Conservation (phyloP, 148 eudicot species). For the Vaccinium corymbosum region DNA sequence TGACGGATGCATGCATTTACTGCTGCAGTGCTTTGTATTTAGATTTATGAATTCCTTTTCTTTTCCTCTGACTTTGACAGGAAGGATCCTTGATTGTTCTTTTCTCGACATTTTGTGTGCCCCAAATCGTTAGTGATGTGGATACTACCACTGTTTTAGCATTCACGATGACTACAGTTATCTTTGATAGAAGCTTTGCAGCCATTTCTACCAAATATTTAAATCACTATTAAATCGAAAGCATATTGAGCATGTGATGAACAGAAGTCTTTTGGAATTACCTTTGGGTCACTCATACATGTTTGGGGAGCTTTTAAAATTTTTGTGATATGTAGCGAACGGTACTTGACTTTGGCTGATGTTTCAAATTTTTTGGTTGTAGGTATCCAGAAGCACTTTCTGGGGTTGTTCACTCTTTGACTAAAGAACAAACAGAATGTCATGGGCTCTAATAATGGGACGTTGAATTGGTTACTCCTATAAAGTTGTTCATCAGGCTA, state of each 20-base stretch:
- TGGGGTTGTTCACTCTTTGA: constrained; percentile 12
- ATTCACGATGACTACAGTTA: neutral
- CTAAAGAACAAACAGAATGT: neutral
- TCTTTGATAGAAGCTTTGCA: neutral
- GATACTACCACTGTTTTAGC: neutral
- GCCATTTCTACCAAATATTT: neutral
- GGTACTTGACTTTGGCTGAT: neutral
- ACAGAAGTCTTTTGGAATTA: neutral
- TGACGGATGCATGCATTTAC: neutral
- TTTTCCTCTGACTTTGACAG: neutral
- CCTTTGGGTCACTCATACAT: neutral
- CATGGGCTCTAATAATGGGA: constrained; percentile 3
- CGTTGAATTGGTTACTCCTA: neutral
- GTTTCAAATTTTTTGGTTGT: constrained; percentile 1
- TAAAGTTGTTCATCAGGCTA: neutral
- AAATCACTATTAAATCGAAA: neutral
- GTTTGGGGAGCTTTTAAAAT: neutral
- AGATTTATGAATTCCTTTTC: neutral
- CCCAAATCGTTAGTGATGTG: neutral
- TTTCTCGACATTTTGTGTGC: neutral
- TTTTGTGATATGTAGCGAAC: neutral
- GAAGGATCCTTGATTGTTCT: neutral
- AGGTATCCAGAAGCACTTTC: constrained; percentile 7
- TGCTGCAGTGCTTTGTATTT: neutral
- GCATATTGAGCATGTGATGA: neutral